Conservation (phyloP, 768 basidiomycete genomes). For the Leccinum arenicola region DNA sequence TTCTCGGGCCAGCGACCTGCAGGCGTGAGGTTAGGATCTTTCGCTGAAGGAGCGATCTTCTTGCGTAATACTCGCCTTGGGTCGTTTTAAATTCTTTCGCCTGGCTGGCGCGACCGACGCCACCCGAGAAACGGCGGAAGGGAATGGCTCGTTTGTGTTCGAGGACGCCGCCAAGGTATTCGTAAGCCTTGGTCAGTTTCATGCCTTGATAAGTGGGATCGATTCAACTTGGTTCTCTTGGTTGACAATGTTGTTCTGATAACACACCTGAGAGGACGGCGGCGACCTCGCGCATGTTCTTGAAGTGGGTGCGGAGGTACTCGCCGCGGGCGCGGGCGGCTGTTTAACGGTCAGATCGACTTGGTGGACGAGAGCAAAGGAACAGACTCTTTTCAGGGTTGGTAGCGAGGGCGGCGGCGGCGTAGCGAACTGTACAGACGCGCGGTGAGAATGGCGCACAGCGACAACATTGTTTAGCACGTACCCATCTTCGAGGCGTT, state of each 20-base stretch:
- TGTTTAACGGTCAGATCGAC: constrained; percentile 34
- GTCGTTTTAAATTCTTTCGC: constrained; percentile 96
- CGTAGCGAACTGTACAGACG: constrained; percentile 77
- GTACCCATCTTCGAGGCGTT: constrained; percentile 61
- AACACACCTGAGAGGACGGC: constrained; percentile 84
- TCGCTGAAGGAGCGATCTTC: background rate
- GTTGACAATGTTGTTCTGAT: background rate
- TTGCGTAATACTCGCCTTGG: constrained; percentile 63
- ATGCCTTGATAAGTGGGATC: constrained; percentile 55
- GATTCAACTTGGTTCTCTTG: constrained; percentile 4
- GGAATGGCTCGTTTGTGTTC: constrained; percentile 98
- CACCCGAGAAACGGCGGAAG: constrained; percentile 93
- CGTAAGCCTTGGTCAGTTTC: constrained; percentile 91
- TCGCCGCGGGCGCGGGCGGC: constrained; percentile 92
- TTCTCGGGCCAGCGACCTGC: constrained; percentile 99
- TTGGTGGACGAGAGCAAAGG: background rate
- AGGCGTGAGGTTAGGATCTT: background rate
- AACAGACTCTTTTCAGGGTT: constrained; percentile 94
- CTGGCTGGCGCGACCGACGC: constrained; percentile 92
- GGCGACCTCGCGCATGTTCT: constrained; percentile 99
- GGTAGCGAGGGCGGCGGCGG: constrained; percentile 77
- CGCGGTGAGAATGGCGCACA: constrained; percentile 18
- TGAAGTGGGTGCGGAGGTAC: constrained; percentile 99
- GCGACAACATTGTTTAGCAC: constrained; percentile 29
- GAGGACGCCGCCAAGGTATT: constrained; percentile 89